phyloP scores from a whole-genome alignment of 2,329 filamentous ascomycete genomes.

The Hypoxylon sp. region DNA sequence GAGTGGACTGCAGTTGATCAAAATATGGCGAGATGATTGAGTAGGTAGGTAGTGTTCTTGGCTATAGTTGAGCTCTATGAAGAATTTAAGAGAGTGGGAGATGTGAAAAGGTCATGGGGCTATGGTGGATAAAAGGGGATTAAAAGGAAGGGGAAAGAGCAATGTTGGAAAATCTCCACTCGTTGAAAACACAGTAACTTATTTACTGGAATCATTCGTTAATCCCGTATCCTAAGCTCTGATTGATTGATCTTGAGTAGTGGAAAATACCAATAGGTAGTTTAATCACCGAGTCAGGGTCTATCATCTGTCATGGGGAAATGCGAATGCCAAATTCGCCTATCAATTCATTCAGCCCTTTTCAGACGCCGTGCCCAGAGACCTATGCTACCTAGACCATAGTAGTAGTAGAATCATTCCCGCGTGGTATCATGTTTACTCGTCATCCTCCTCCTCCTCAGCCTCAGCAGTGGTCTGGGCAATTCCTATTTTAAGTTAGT shows the following conservation, averaged over 20 bases:
- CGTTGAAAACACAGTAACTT: neutral
- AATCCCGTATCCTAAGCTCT: neutral
- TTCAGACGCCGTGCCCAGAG: constrained; percentile 54
- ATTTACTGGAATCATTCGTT: neutral
- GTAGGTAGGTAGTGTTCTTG: too few species aligned
- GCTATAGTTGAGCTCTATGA: neutral
- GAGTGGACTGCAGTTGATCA: neutral
- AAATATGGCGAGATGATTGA: neutral
- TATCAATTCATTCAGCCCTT: constrained; percentile 51
- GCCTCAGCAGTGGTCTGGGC: constrained; percentile 84
- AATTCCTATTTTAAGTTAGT: constrained; percentile 67
- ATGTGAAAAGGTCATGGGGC: neutral
- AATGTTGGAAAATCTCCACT: neutral
- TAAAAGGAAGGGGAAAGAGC: neutral
- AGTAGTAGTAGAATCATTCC: constrained; percentile 46
- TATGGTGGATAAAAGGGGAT: neutral
- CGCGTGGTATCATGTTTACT: constrained; percentile 65
- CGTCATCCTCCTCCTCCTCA: constrained; percentile 78
- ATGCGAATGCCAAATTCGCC: constrained; percentile 41
- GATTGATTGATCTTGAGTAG: neutral
- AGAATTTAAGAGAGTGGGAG: neutral
- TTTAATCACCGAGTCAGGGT: constrained; percentile 15
- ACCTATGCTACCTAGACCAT: constrained; percentile 54
- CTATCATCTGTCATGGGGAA: constrained; percentile 27
- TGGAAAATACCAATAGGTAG: neutral